A percentile compares a stretch with the other conserved stretches of the same genome.
phyloP scores from a whole-genome alignment of 805 yeast genomes.

The Vanderwaltozyma tropicalis region DNA sequence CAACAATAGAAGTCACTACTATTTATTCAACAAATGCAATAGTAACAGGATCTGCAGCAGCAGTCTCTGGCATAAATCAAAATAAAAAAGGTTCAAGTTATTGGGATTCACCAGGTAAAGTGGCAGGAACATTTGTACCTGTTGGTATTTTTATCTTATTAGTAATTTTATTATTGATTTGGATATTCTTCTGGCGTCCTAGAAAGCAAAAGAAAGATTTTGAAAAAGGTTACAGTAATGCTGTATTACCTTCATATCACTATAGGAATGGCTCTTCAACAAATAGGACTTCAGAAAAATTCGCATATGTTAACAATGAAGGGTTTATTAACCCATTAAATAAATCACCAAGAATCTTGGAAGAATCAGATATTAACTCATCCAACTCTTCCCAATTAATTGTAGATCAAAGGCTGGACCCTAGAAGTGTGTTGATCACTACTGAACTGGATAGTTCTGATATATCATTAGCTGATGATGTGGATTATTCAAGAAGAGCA shows the following conservation, averaged over 20 bases:
- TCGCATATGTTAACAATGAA: constrained; percentile 13
- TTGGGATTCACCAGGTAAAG: constrained; percentile 62
- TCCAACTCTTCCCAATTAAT: constrained; percentile 12
- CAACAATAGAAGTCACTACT: constrained; percentile 13
- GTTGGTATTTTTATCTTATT: constrained; percentile 56
- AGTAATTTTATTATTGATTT: constrained; percentile 34
- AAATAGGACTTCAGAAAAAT: constrained; percentile 1
- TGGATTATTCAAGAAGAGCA: constrained; percentile 41
- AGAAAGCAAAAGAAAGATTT: constrained; percentile 13
- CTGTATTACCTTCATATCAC: constrained; percentile 10
- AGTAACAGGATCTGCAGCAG: not conserved
- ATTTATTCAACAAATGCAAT: constrained; percentile 8
- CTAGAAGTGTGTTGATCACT: constrained; percentile 10
- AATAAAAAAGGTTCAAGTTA: constrained; percentile 25
- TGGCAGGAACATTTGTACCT: constrained; percentile 75
- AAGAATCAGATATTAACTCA: not conserved
- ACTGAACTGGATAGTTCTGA: constrained; percentile 7
- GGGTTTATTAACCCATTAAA: constrained; percentile 9
- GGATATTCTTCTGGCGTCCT: constrained; percentile 28
- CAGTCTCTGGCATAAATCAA: constrained; percentile 1
- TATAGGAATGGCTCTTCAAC: not conserved
- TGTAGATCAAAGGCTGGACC: constrained; percentile 34
- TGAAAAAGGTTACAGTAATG: constrained; percentile 19
- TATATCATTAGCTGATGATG: constrained; percentile 36
- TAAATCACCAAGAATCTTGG: not conserved